phyloP scores from a whole-genome alignment of 2,329 filamentous ascomycete genomes.

The Penicillium frequentans region DNA sequence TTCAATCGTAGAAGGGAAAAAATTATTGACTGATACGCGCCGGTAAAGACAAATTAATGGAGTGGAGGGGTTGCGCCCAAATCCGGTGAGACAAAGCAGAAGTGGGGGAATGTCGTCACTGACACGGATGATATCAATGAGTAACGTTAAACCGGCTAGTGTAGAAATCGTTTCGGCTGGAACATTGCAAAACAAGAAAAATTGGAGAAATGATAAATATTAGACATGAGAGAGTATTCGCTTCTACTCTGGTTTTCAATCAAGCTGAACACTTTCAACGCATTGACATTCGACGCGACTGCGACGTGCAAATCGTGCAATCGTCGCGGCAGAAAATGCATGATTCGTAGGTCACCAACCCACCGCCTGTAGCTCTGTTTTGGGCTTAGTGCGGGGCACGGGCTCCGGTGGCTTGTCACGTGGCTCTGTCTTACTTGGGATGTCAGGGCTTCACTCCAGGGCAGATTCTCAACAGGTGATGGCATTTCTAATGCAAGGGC shows the following conservation, averaged over 20 bases:
- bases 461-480: neutral
- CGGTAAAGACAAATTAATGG: conserved; percentile 19
- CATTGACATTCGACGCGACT: neutral
- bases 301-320: neutral
- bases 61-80: conserved; percentile 28
- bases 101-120: conserved; percentile 20
- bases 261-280: neutral
- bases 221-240: neutral
- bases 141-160: neutral
- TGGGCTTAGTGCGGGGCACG: conserved; percentile 13
- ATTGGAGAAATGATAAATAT: neutral
- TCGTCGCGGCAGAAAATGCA: neutral
- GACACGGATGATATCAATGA: conserved; percentile 8
- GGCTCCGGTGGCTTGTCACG: neutral
- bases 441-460: neutral
- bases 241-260: neutral
- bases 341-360: neutral
- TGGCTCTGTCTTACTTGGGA: neutral
- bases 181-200: neutral
- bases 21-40: conserved; percentile 8
- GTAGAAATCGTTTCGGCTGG: neutral
- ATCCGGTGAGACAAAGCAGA: conserved; percentile 43
- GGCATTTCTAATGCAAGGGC: no score
- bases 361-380: conserved; percentile 1
- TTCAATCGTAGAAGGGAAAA: conserved; percentile 2